Evolutionary conservation across 176 grass and related monocot species (phyloP).

Genomic region (Hyparrhenia diplandra): DNA sequence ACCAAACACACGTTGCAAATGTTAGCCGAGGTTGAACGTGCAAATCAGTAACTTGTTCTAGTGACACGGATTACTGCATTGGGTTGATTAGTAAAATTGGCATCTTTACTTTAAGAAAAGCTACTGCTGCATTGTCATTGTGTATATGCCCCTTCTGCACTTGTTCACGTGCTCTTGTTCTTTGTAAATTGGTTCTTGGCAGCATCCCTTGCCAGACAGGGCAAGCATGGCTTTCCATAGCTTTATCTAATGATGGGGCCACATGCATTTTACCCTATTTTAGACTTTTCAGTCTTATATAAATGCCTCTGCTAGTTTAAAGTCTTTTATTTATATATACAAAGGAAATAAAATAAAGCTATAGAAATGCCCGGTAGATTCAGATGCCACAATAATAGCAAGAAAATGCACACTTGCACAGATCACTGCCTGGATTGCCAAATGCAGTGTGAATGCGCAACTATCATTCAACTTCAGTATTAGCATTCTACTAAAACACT

Average conservation of each 20-base stretch:
- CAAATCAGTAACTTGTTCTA: not conserved
- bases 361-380: not conserved
- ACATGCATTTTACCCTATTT: not conserved
- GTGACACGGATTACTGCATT: not conserved
- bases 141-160: not conserved
- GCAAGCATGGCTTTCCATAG: not conserved
- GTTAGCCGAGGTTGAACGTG: not conserved
- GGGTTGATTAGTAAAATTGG: not conserved
- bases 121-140: not conserved
- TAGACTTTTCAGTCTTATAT: not conserved
- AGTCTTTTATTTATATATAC: not conserved
- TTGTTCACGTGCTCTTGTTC: slow-evolving; percentile 29
- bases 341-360: not conserved
- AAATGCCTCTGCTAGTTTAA: not conserved
- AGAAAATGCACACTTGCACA: not conserved
- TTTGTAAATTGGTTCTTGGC: slow-evolving; percentile 28
- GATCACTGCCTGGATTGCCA: not conserved
- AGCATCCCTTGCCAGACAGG: not conserved
- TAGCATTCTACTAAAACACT: too few species aligned
- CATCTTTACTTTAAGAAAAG: not conserved
- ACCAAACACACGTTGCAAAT: not conserved
- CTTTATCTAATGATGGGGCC: not conserved
- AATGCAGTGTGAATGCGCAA: not conserved
- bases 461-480: too few species aligned
- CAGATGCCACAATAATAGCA: not conserved